Conservation (phyloP, 2,329 filamentous ascomycete species). For the Pseudocercospora macadamiae region DNA sequence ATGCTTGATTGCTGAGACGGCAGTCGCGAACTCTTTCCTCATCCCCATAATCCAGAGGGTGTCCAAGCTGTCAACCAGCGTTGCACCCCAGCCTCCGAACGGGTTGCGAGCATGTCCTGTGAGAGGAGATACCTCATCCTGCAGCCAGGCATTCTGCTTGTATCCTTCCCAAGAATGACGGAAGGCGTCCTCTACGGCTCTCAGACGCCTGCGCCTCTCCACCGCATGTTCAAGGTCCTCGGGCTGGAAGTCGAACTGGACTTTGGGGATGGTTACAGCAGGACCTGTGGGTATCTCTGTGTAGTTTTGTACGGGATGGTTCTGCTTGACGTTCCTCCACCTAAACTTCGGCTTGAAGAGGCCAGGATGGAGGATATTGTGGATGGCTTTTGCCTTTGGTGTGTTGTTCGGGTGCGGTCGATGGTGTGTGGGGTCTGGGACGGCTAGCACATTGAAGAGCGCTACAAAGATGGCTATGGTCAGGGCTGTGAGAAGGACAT, state of each 20-base stretch:
- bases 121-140: constrained; percentile 79
- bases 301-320: constrained; percentile 71
- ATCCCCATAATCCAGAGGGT: constrained; percentile 75
- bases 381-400: constrained; percentile 15
- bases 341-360: constrained; percentile 33
- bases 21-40: constrained; percentile 66
- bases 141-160: constrained; percentile 75
- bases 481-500: constrained; percentile 28
- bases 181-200: constrained; percentile 73
- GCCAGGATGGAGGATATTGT: constrained; percentile 30
- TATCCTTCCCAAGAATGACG: constrained; percentile 81
- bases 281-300: constrained; percentile 73
- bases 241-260: constrained; percentile 71
- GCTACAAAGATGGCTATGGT: constrained; percentile 28
- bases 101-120: constrained; percentile 61
- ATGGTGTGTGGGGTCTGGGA: constrained; percentile 1
- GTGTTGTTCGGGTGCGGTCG: constrained; percentile 11
- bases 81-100: constrained; percentile 91
- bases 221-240: constrained; percentile 65
- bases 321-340: constrained; percentile 36
- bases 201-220: constrained; percentile 65
- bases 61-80: constrained; percentile 76
- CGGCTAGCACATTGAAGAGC: constrained; percentile 16
- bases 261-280: constrained; percentile 69
- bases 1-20: constrained; percentile 59